These are phyloP conservation scores for Hypoxylon trugodes DNA, from an alignment of 495 filamentous ascomycete species.

Conservation along the genomic window DNA sequence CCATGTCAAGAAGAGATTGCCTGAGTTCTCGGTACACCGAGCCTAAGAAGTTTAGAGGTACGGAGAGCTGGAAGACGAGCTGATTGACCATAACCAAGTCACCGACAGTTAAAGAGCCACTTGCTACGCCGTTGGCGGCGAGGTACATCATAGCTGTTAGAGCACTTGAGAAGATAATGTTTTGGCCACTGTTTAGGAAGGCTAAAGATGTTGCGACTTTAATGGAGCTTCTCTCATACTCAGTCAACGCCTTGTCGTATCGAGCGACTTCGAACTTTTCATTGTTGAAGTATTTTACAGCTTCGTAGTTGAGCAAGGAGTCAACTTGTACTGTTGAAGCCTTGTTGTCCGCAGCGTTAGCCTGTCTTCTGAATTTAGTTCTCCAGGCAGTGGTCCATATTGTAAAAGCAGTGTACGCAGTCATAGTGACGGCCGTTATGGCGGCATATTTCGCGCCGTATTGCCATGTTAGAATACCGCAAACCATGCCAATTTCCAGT, in stretches of 20 bases:
- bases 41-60: constrained; percentile 95
- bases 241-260: constrained; percentile 85
- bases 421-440: constrained; percentile 91
- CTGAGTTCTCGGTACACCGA: constrained; percentile 95
- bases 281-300: constrained; percentile 99
- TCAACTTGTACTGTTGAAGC: constrained; percentile 96
- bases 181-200: constrained; percentile 96
- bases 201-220: constrained; percentile 94
- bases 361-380: constrained; percentile 92
- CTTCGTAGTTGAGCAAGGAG: constrained; percentile 97
- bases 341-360: constrained; percentile 95
- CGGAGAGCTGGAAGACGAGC: constrained; percentile 95
- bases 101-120: constrained; percentile 84
- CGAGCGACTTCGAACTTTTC: constrained; percentile 91
- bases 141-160: constrained; percentile 99
- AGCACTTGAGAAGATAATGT: constrained; percentile 94
- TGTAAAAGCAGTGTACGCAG: constrained; percentile 92
- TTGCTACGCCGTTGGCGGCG: constrained; percentile 85
- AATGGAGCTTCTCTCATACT: constrained; percentile 93
- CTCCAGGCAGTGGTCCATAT: constrained; percentile 95
- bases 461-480: constrained; percentile 92
- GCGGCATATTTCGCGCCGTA: constrained; percentile 91
- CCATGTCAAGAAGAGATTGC: constrained; percentile 96
- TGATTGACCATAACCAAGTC: constrained; percentile 99
- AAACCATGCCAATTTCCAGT: constrained; percentile 93